These are phyloP conservation scores for Cinnamomum chago DNA, from an alignment of 164 flowering plant genomes.

Conservation along the genomic window DNA sequence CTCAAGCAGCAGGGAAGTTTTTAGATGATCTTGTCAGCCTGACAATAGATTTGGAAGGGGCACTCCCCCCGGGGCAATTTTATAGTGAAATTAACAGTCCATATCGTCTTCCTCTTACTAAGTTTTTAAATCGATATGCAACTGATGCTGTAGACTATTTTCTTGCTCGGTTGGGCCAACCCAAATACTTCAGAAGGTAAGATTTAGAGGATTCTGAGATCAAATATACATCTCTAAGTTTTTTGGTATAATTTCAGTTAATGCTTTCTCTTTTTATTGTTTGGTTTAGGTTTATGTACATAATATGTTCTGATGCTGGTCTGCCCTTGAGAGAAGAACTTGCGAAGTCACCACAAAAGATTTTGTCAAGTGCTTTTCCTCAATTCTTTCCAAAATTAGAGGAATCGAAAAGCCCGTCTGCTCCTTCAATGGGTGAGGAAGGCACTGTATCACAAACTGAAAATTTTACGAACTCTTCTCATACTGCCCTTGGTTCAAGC, in stretches of 20 bases:
- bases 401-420: conserved; percentile 15
- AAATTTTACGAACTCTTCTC: conserved; percentile 23
- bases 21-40: conserved; percentile 93
- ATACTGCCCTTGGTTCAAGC: conserved; percentile 25
- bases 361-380: conserved; percentile 78
- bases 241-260: not conserved
- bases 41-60: conserved; percentile 89
- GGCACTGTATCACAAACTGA: conserved; percentile 39
- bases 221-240: not conserved
- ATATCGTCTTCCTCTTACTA: conserved; percentile 93
- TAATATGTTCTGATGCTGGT: conserved; percentile 96
- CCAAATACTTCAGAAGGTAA: conserved; percentile 90
- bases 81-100: conserved; percentile 99
- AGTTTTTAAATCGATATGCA: conserved; percentile 85
- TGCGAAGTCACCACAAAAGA: conserved; percentile 92
- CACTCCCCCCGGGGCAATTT: conserved; percentile 86
- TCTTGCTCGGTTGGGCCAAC: conserved; percentile 79
- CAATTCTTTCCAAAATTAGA: conserved; percentile 64
- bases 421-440: conserved; percentile 49
- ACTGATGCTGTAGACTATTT: conserved; percentile 88
- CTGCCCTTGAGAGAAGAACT: conserved; percentile 97
- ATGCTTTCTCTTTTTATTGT: conserved; percentile 4
- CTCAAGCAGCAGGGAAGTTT: conserved; percentile 86
- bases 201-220: conserved; percentile 3
- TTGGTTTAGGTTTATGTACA: conserved; percentile 81